Conservation (phyloP, 495 filamentous ascomycete genomes). For the Neurospora sp. region DNA sequence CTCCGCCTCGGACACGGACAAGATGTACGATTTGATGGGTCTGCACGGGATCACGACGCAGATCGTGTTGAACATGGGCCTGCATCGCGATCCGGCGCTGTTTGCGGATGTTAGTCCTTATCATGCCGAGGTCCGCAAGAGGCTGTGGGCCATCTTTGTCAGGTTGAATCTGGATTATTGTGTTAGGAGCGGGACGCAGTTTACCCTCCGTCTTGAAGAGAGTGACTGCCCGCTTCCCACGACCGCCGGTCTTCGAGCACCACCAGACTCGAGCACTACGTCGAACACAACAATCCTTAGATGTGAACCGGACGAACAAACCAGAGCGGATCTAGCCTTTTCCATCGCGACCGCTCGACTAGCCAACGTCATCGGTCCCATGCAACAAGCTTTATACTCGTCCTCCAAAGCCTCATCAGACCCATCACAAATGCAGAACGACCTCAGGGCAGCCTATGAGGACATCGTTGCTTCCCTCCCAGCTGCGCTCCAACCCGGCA, state of each 20-base stretch:
- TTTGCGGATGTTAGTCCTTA: slow-evolving; percentile 9
- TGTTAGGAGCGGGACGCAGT: slow-evolving; percentile 13
- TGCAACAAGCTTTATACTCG: slow-evolving; percentile 5
- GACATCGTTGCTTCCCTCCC: slow-evolving; percentile 2
- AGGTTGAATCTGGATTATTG: slow-evolving; percentile 13
- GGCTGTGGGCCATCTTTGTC: slow-evolving; percentile 9
- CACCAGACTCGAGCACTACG: not conserved
- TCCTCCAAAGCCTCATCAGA: not conserved
- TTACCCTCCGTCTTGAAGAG: slow-evolving; percentile 7
- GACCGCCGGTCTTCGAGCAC: not conserved
- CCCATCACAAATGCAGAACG: not conserved
- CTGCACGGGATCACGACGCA: slow-evolving; percentile 12
- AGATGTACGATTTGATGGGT: slow-evolving; percentile 10
- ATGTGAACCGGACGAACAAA: not conserved
- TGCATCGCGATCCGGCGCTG: slow-evolving; percentile 10
- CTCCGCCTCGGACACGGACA: slow-evolving; percentile 14
- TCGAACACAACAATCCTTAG: not conserved
- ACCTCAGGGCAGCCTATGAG: slow-evolving; percentile 1
- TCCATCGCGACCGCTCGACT: slow-evolving; percentile 5
- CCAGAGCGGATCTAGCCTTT: slow-evolving; percentile 3
- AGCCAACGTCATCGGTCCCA: slow-evolving; percentile 7
- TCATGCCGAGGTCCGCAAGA: slow-evolving; percentile 11
- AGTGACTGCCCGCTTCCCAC: slow-evolving; percentile 12
- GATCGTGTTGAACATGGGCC: slow-evolving; percentile 11
- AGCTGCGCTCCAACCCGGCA: not conserved